Conservation (phyloP, 2,329 filamentous ascomycete species). For the Blastomyces parvus region DNA sequence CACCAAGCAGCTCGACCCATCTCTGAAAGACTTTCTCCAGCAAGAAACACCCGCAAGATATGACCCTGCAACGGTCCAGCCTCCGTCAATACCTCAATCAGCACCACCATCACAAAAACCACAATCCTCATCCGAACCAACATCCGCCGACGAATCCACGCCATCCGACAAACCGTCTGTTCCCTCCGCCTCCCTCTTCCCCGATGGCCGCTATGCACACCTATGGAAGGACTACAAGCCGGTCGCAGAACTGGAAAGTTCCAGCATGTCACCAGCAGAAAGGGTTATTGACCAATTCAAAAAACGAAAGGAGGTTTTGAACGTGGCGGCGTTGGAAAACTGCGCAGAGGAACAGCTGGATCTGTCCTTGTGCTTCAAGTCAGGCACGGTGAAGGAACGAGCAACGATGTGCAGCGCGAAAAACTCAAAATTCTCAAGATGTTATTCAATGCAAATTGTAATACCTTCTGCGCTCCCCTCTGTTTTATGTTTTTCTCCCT, state of each 20-base stretch:
- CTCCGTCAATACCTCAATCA: constrained; percentile 18
- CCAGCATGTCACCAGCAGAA: constrained; percentile 68
- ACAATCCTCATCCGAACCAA: constrained; percentile 8
- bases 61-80: constrained; percentile 27
- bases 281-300: constrained; percentile 78
- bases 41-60: constrained; percentile 71
- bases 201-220: constrained; percentile 68
- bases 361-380: constrained; percentile 71
- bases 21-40: constrained; percentile 73
- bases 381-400: constrained; percentile 54
- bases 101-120: constrained; percentile 12
- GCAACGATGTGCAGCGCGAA: constrained; percentile 74
- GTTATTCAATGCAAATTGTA: constrained; percentile 79
- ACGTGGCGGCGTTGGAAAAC: constrained; percentile 79
- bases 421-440: constrained; percentile 69
- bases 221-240: constrained; percentile 89
- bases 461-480: constrained; percentile 21
- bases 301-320: constrained; percentile 66
- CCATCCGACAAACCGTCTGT: constrained; percentile 27
- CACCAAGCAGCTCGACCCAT: constrained; percentile 67
- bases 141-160: constrained; percentile 13
- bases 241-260: constrained; percentile 57
- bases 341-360: constrained; percentile 79
- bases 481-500: background rate
- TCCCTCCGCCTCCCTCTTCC: constrained; percentile 49